Base-by-base conservation (phyloP, 257 asterid species). In the Solanum chiquidenum region DNA sequence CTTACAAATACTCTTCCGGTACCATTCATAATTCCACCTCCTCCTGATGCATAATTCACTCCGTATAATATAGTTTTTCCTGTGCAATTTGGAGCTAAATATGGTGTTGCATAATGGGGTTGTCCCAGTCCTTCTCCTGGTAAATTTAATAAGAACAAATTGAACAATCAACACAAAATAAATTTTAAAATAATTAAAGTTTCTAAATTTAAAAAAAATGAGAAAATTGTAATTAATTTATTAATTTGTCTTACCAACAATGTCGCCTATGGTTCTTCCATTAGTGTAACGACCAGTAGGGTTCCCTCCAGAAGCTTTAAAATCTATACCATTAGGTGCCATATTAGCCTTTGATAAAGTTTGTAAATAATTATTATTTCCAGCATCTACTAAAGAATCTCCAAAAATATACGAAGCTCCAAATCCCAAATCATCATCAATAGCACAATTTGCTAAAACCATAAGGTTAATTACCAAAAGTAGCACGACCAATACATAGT, bases 41-140 rank as follows among this genome's bases (percentile, higher is more conserved):
- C 99, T 2, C 99, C 98, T 0, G 99, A 97, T 23, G 99, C 99
- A 76, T 97, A 97, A 86, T 95, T 97, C 25, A 95, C 99, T 4
- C 99, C 99, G 21, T 92, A 88, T 21, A 97, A 69, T 83, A 95
- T 16, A 58, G 93, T 58, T 89, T 83, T 91, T 49, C 99, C 99
- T 11, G 98, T 94, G 62, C 98, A 92, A 89, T 97, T 97, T 10
- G 99, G 99, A 33, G 98, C 96, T 16, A 97, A 93, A 92, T 87
- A 97, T 29, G 99, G 99, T 87, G 88, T 33, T 1, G 99, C 95
- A 33, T 92, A 97, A 55, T 86, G 90, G 5, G 92, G 87, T 87
- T 94, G 96, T n/a, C 98, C 98, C 90, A 97, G 55, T 88, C 93
- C 96, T 89, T 95, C 99, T 52, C 98, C 99, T 95, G 25, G 14